Evolutionary conservation across 176 grass and related monocot species (phyloP).

Genomic region (sorghum (Sorghum bicolor)): Sorghum_bicolor_NCBIv3 NC_012874.2:63718501-63719000

Average conservation of each 20-base stretch:
- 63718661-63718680: background rate
- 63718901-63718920: background rate
- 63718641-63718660: background rate
- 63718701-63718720: slow-evolving; percentile 26
- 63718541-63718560: background rate
- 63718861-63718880: background rate
- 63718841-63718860: background rate
- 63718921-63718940: background rate
- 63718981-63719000: slow-evolving; percentile 13
- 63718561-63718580: background rate
- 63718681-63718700: slow-evolving; percentile 20
- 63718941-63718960: background rate
- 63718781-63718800: background rate
- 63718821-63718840: background rate
- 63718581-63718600: background rate
- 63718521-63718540: too few species aligned
- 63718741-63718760: background rate
- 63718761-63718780: background rate
- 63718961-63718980: background rate
- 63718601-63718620: background rate
- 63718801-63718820: background rate
- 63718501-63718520: too few species aligned
- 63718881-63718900: too few species aligned
- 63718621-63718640: slow-evolving; percentile 1
- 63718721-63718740: slow-evolving; percentile 35